Conservation (phyloP, 257 asterid genomes). For the Linderniella brevidens region DNA sequence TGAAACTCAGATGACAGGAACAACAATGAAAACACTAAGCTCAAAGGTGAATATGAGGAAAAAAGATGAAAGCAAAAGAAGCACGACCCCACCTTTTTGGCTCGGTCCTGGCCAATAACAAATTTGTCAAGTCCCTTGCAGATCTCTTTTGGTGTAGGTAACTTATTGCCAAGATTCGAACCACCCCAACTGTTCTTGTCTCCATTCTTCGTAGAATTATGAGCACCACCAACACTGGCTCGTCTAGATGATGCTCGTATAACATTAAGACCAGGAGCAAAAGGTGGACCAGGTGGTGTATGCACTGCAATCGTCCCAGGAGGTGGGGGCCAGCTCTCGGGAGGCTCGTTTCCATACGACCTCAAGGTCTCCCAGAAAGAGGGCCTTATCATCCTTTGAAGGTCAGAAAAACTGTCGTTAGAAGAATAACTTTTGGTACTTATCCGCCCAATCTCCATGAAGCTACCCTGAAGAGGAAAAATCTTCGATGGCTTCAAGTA, state of each 20-base stretch:
- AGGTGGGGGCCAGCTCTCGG: constrained; percentile 50
- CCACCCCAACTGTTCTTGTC: constrained; percentile 52
- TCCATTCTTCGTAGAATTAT: constrained; percentile 25
- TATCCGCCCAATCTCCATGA: constrained; percentile 69
- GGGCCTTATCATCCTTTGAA: constrained; percentile 36
- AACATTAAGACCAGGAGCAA: constrained; percentile 68
- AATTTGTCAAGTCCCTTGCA: constrained; percentile 81
- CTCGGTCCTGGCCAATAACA: constrained; percentile 86
- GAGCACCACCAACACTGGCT: constrained; percentile 18
- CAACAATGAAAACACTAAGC: too few species aligned
- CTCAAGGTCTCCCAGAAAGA: constrained; percentile 77
- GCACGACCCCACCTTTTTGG: constrained; percentile 54
- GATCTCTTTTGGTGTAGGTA: constrained; percentile 91
- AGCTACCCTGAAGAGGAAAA: constrained; percentile 78
- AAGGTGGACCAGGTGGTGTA: constrained; percentile 87
- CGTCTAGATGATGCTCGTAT: constrained; percentile 26
- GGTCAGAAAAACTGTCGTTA: constrained; percentile 27
- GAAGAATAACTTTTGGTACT: constrained; percentile 31
- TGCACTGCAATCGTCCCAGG: constrained; percentile 58
- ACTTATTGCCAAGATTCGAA: constrained; percentile 56
- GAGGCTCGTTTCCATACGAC: constrained; percentile 59
- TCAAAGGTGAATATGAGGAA: too few species aligned
- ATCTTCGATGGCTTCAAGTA: constrained; percentile 59
- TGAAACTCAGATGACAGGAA: too few species aligned
- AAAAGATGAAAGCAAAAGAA: too few species aligned